A percentile compares a stretch with the other conserved stretches of the same genome.
phyloP scores from a whole-genome alignment of 306 rosid species.

The Prunus mume region DNA sequence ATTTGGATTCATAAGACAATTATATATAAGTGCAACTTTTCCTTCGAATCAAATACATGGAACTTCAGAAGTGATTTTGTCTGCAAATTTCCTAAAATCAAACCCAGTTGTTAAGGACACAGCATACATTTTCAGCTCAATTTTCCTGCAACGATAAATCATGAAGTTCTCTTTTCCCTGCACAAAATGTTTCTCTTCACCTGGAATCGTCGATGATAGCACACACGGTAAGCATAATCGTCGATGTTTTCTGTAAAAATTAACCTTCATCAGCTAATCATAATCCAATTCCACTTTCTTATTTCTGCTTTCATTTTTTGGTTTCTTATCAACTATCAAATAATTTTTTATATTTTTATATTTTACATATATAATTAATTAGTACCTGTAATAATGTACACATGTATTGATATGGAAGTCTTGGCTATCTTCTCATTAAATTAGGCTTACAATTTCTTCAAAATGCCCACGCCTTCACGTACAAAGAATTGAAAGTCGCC shows the following conservation, averaged over 20 bases:
- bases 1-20: neutral
- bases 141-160: neutral
- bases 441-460: conserved; percentile 20
- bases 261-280: neutral
- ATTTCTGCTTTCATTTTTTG: neutral
- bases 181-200: conserved; percentile 18
- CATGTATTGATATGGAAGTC: neutral
- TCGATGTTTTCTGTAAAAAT: neutral
- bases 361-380: no score
- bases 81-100: neutral
- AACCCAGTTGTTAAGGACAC: neutral
- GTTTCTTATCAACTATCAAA: neutral
- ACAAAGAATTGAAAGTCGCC: conserved; percentile 29
- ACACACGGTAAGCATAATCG: neutral
- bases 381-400: neutral
- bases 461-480: conserved; percentile 19
- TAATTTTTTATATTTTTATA: neutral
- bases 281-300: neutral
- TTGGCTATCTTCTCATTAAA: neutral
- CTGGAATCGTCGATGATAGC: conserved; percentile 10
- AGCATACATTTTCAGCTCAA: neutral
- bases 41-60: neutral
- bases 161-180: conserved; percentile 19
- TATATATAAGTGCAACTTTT: neutral
- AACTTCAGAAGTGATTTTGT: neutral